Base-by-base conservation (phyloP, 805 yeast genomes). In the Clavispora phyllophila region DNA sequence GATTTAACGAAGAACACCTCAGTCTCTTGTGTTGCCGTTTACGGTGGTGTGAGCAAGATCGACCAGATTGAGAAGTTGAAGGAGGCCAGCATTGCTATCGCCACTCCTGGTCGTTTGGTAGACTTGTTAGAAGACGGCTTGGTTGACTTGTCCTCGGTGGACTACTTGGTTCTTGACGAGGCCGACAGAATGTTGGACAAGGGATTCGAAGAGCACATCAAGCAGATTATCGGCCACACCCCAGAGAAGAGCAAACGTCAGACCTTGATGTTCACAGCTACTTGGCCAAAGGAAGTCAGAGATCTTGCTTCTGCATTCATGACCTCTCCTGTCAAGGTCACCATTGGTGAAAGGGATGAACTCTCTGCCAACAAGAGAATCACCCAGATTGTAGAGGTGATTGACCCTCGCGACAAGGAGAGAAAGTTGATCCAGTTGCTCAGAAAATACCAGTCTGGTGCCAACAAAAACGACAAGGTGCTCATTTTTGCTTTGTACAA, bases 211-310 rank as follows among this genome's bases (percentile, higher is more conserved):
- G 95, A 91, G 62, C 99, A 91, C 65, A 91, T 93, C 60, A 88
- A 86, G 62, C 73, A 76, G 49, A 88, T 93, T 51, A 80, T 93
- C 60, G 77, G 83, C 36, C 69, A 72, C 44, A 75, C 87, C 13
- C 70, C 76, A 19, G 39, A 51, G 19, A 61, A 64, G 20, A 31
- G 42, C 9, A 56, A 74, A 23, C 75, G 98, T 69, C 98, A 91
- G 66, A 93, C 99, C 0, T 74, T 93, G 50, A 93, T 93, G 98
- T 93, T 93, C 68, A 91, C 99, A 9, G 99, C 99, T n/a, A 93
- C 99, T 1, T 93, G 99, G 99, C 99, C 99, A n/a, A 87, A 86
- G 56, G 96, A 91, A 68, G 98, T 93, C 27, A 82, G 98, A 60
- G 95, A 88, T 50, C 75, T 93, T 49, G 99, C 99, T 8, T 60